Evolutionary conservation across 805 yeast genomes (phyloP), one percentile per base, ranked within the genome.

Genomic region (Barnettozyma siamensis): DNA sequence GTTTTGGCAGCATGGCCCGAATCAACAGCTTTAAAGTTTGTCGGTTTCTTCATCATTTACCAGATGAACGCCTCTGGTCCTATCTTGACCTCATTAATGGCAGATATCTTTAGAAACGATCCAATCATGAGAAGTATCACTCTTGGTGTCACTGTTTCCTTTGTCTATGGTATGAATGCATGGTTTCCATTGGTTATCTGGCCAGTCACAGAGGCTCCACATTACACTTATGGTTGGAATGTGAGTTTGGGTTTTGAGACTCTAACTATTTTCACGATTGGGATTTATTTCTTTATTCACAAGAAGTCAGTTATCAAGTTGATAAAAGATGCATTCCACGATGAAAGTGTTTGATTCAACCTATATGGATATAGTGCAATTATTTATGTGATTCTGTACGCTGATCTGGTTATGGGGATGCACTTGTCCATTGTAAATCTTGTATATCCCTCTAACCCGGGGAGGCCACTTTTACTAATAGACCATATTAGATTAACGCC

Each of bases 131-230:
- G 72, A 43, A 61, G 67, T 13, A 62, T 66, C 28, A 60, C 64
- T n/a, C 55, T 67, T 45, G 67, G 66, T 12, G 43, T 59, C 11
- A 62, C 65, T 64, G 67, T 66, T 46, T 56, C 62, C 12, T 45
- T 67, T 34, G 68, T 72, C 6, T 70, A 67, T 46, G 58, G 62
- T 17, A 59, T 69, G 13, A 64, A 70, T n/a, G 71, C 72, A 1
- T 68, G 69, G 65, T 62, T 58, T 44, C 52, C 69, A 1, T 57
- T 40, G 15, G 51, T 65, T 40, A 70, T 67, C 12, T 68, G 72
- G 72, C 62, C 62, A 36, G 67, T 71, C 1, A 64, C 57, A 4
- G 72, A 68, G 38, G 65, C 69, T 4, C 73, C 72, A 7, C 51
- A 68, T 26, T 68, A 49, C 48, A 55, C 60, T 35, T 66, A 65